Base-by-base conservation (phyloP, 2,329 filamentous ascomycete genomes). In the Ceratocystis cacaofunesta region DNA sequence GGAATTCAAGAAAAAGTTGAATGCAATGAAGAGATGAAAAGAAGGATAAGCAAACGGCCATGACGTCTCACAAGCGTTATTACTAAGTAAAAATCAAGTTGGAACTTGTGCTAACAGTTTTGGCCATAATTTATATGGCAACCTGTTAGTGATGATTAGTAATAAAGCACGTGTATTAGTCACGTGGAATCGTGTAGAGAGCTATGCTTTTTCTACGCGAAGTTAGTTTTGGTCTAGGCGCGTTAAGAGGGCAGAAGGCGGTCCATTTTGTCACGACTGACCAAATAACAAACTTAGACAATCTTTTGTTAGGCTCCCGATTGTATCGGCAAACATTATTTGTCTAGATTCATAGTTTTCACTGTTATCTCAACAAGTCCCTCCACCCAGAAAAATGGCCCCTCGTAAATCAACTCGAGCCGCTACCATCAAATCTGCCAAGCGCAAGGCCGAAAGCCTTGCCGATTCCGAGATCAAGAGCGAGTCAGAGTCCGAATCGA, bases 401-500 rank as follows among this genome's bases (percentile, higher is more conserved):
- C 36, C 58, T 22, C 62, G 57, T 28, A 67, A 67, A 62, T 67
- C 66, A 46, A 58, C 62, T 25, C 36, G 66, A 61, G 65, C 8
- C 50, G 50, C 62, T n/a, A 58, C 46, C n/a, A n/a, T 44, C 17
- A 15, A 48, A 25, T 28, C 63, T 12, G 62, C 62, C 10, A 67
- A 67, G 32, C 66, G 66, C 41, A 67, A 67, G 44, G 66, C 43
- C 10, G 70, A 72, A n/a, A 70, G 72, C 43, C 7, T n/a, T 4
- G 55, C 6, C 63, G 70, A 68, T 15, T 69, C 67, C 30, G 68
- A 69, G 22, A 63, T 67, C 46, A 69, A 71, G 43, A 64, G 65
- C 2, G 70, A 70, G 68, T 70, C 43, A 69, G 68, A 65, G 64
- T 10, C 68, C 62, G 6, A 69, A 66, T 61, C 69, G 67, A 43